Evolutionary conservation across 805 yeast genomes (phyloP).

Genomic region (Pichia kluyveri): DNA sequence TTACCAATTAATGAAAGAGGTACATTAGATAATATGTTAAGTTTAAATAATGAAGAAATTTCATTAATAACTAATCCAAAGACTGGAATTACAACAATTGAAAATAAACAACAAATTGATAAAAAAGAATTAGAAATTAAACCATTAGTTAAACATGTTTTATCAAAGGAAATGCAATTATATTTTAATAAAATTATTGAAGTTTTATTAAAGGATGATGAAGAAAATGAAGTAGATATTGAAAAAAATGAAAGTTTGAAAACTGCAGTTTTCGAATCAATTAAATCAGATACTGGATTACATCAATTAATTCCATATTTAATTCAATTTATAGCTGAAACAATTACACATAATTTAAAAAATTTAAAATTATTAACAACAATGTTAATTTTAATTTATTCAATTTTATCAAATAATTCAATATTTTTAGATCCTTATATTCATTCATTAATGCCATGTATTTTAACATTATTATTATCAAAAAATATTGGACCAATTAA

Average conservation of each 20-base stretch:
- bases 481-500: conserved; percentile 60
- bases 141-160: conserved; percentile 89
- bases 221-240: too few relatives aligned
- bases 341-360: conserved; percentile 78
- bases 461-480: conserved; percentile 80
- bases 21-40: conserved; percentile 56
- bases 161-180: conserved; percentile 87
- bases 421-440: conserved; percentile 91
- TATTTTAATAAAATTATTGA: conserved; percentile 86
- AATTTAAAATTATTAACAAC: conserved; percentile 64
- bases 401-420: conserved; percentile 73
- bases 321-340: conserved; percentile 93
- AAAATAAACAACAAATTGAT: conserved; percentile 13
- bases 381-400: conserved; percentile 82
- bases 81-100: conserved; percentile 21
- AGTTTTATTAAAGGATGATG: conserved; percentile 45
- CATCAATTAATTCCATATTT: conserved; percentile 96
- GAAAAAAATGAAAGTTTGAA: conserved; percentile 45
- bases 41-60: conserved; percentile 41
- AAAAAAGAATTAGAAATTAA: conserved; percentile 56
- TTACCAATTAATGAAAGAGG: conserved; percentile 78
- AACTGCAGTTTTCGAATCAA: conserved; percentile 74
- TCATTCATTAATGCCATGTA: conserved; percentile 95
- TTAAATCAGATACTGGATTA: conserved; percentile 87
- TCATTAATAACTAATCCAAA: conserved; percentile 20